A percentile compares a stretch with the other conserved stretches of the same genome.
Conservation (phyloP, 2,329 filamentous ascomycete genomes). For the Stagonosporopsis cucurbitacearum region DNA sequence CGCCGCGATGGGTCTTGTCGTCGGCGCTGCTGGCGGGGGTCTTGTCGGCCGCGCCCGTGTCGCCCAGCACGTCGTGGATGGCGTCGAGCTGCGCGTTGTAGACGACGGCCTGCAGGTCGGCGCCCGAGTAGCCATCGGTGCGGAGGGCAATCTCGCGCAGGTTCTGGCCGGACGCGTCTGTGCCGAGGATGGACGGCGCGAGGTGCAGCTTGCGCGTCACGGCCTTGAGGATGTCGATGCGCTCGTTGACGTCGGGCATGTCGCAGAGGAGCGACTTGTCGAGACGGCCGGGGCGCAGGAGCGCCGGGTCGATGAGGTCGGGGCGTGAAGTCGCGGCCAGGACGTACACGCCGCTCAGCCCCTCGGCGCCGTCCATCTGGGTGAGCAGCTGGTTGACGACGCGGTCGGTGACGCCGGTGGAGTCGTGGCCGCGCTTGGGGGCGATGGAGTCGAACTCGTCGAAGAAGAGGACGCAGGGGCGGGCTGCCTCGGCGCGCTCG, state of each 20-base stretch:
- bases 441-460: conserved; percentile 99
- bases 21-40: conserved; percentile 15
- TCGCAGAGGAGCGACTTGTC: conserved; percentile 95
- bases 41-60: conserved; percentile 46
- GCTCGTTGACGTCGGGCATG: conserved; percentile 79
- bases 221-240: conserved; percentile 85
- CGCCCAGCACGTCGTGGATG: conserved; percentile 87
- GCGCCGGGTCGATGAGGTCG: conserved; percentile 92
- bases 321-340: conserved; percentile 92
- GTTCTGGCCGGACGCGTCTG: conserved; percentile 37
- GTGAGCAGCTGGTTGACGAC: conserved; percentile 98
- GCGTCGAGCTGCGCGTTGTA: conserved; percentile 97
- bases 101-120: conserved; percentile 91
- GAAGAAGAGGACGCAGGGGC: conserved; percentile 95
- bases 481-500: conserved; percentile 86
- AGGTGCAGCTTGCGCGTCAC: conserved; percentile 83
- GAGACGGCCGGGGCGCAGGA: conserved; percentile 87
- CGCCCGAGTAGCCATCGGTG: conserved; percentile 91
- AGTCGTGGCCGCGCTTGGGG: conserved; percentile 95
- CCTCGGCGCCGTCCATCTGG: conserved; percentile 98
- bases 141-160: conserved; percentile 76
- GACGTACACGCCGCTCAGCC: conserved; percentile 92
- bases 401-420: conserved; percentile 95
- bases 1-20: conserved; percentile 19
- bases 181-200: conserved; percentile 66